Evolutionary conservation across 495 filamentous ascomycete species (phyloP).

Genomic region (Rostrohypoxylon terebratum): DNA sequence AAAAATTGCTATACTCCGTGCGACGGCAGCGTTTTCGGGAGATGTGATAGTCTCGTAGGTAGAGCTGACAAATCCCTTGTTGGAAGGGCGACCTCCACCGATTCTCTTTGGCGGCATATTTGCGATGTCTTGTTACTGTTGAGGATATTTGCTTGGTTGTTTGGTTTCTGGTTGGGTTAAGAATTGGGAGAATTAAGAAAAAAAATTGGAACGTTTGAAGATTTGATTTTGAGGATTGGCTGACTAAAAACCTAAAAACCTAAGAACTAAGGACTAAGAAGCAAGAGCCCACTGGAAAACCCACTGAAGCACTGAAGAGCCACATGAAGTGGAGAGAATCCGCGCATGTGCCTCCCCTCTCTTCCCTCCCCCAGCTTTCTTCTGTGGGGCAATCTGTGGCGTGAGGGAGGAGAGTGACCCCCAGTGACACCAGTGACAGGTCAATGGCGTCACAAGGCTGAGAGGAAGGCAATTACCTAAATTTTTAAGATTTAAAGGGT

Average conservation of each 20-base stretch:
- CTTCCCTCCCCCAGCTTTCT: background rate
- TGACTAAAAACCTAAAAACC: too few relatives aligned
- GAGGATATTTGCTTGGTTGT: background rate
- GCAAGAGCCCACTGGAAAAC: background rate
- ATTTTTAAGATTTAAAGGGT: background rate
- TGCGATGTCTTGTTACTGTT: background rate
- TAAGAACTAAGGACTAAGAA: background rate
- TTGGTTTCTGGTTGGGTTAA: background rate
- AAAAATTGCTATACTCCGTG: conserved; percentile 78
- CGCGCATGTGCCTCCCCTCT: background rate
- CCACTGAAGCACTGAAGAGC: too few relatives aligned
- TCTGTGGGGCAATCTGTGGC: conserved; percentile 5
- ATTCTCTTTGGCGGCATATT: conserved; percentile 59
- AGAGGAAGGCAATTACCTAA: conserved; percentile 17
- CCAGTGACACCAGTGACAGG: conserved; percentile 25
- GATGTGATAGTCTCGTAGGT: conserved; percentile 74
- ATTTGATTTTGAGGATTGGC: conserved; percentile 13
- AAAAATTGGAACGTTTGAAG: conserved; percentile 15
- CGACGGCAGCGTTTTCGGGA: conserved; percentile 79
- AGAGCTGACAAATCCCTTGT: conserved; percentile 56
- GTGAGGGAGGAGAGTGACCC: too few relatives aligned
- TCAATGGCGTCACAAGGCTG: conserved; percentile 31
- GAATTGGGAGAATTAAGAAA: conserved; percentile 15
- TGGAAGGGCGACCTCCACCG: conserved; percentile 38
- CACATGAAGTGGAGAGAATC: background rate